Percentiles rank a stretch among this genome's conserved stretches.
These are phyloP conservation scores for Macrocystidia cucumis DNA, from an alignment of 1,284 basidiomycete species.

Conservation along the genomic window DNA sequence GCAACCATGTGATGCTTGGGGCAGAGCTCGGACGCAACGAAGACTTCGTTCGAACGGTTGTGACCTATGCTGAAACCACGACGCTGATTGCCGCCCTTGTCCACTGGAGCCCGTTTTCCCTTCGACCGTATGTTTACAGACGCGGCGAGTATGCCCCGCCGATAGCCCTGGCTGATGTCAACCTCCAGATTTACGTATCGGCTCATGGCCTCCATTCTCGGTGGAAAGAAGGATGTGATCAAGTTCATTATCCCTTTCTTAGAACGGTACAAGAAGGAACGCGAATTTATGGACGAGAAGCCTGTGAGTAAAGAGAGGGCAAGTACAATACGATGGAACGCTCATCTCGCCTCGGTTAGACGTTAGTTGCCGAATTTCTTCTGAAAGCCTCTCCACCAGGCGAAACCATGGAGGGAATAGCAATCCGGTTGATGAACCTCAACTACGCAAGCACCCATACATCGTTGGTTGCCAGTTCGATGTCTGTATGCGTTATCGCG, in stretches of 20 bases:
- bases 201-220: conserved; percentile 19
- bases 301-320: conserved; percentile 18
- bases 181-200: conserved; percentile 18
- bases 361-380: conserved; percentile 22
- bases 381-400: conserved; percentile 19
- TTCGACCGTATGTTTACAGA: conserved; percentile 19
- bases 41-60: conserved; percentile 23
- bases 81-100: conserved; percentile 21
- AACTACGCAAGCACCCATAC: conserved; percentile 30
- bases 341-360: conserved; percentile 2
- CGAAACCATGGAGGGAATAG: conserved; percentile 21
- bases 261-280: conserved; percentile 15
- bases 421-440: conserved; percentile 24
- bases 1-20: conserved; percentile 39
- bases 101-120: conserved; percentile 22
- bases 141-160: not conserved
- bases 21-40: conserved; percentile 31
- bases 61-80: conserved; percentile 23
- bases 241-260: conserved; percentile 19
- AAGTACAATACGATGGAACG: not conserved
- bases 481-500: conserved; percentile 2
- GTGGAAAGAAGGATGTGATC: conserved; percentile 20
- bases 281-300: conserved; percentile 16
- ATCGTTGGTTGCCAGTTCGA: conserved; percentile 17
- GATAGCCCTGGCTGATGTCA: not conserved